phyloP scores from a whole-genome alignment of 2,329 filamentous ascomycete genomes.

The Fusarium sp. region DNA sequence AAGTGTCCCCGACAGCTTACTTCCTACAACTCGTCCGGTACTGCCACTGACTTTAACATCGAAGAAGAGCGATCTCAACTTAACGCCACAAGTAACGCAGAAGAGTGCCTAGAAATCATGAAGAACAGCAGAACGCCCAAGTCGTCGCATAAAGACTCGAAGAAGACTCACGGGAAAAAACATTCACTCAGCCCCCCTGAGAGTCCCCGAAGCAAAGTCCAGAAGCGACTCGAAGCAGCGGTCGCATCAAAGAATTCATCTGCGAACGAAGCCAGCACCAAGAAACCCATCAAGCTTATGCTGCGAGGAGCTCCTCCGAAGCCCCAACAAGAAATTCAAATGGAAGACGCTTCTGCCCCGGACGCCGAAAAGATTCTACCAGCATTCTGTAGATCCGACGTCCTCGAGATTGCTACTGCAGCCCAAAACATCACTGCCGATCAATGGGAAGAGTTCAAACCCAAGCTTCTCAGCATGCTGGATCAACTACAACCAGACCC shows the following conservation, averaged over 20 bases:
- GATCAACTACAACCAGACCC: constrained; percentile 2
- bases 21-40: constrained; percentile 15
- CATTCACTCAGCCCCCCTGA: constrained; percentile 1
- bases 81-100: background rate
- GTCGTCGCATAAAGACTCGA: constrained; percentile 7
- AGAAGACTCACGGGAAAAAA: constrained; percentile 4
- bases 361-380: background rate
- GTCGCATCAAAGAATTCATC: background rate
- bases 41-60: constrained; percentile 18
- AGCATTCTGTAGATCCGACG: constrained; percentile 2
- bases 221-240: constrained; percentile 15
- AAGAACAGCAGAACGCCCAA: constrained; percentile 20
- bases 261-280: background rate
- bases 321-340: constrained; percentile 5
- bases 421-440: background rate
- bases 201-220: constrained; percentile 17
- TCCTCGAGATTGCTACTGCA: constrained; percentile 4
- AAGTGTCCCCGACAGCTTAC: constrained; percentile 33
- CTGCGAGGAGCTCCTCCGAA: background rate
- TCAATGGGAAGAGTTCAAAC: constrained; percentile 17
- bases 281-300: constrained; percentile 18
- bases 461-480: constrained; percentile 21
- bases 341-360: constrained; percentile 6
- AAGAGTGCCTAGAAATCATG: constrained; percentile 31
- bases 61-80: background rate